Base-by-base conservation (phyloP, 805 yeast genomes). In the Ogataea glucozyma region DNA sequence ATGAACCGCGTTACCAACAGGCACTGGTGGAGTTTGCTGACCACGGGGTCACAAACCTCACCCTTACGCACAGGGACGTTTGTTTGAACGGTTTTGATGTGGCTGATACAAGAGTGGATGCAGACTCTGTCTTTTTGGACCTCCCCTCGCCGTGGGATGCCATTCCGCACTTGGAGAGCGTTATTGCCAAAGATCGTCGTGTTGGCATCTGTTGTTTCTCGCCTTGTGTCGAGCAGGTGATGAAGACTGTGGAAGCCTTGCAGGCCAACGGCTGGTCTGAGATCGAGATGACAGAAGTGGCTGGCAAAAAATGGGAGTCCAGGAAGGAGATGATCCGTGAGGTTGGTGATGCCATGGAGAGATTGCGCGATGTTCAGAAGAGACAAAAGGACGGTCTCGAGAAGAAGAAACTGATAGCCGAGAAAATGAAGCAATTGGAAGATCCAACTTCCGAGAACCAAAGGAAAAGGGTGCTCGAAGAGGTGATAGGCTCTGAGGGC, bases 101-200 rank as follows among this genome's bases (percentile, higher is more conserved):
- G 22, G 67, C 64, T 5, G 54, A 49, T n/a, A 57, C 57, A 6
- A 26, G 27, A 13, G 43, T 84, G n/a, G 65, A 74, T 30, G 95
- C 89, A 0, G 83, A 83, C 43, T 81, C 83, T 2, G 78, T 93
- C 0, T 93, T 93, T 57, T 72, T 93, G 49, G 99, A 93, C 61
- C 73, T 93, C 36, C 99, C 99, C 3, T 82, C 96, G 4, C 99
- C 99, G 7, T 91, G 98, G 97, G 81, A 80, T 26, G 99, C 99
- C 5, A 85, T 93, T 40, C 88, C 88, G 6, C 83, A 85, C 63
- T 66, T 91, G 34, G 66, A 71, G 10, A 39, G 53, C 2, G 95
- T 85, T 1, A 73, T 86, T 12, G 67, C 85, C 7, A 62, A 67
- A 7, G 66, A 66, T 14, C 69, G 72, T 42, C 70, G 72, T 20